These are phyloP conservation scores for Tylopilus vinaceipallidus DNA, from an alignment of 768 basidiomycete genomes.

Conservation along the genomic window DNA sequence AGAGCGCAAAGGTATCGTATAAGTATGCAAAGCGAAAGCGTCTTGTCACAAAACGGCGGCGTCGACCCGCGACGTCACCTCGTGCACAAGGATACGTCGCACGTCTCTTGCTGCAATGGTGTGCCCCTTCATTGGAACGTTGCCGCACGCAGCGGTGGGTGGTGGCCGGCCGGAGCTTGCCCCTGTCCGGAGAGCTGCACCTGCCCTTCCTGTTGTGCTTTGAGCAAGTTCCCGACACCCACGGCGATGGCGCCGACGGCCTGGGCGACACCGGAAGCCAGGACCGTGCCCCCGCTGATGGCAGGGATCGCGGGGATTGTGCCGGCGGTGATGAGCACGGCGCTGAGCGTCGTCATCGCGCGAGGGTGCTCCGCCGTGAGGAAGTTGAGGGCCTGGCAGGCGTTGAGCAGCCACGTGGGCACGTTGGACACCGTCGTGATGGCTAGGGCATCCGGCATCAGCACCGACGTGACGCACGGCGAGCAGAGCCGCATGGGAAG, in stretches of 20 bases:
- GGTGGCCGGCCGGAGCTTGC: conserved; percentile 20
- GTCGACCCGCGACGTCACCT: conserved; percentile 24
- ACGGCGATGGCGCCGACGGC: conserved; percentile 79
- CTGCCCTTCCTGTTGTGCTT: conserved; percentile 46
- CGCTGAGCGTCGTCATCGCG: conserved; percentile 69
- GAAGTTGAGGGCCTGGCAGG: conserved; percentile 71
- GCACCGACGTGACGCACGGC: too few species aligned
- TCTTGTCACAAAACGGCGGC: too few species aligned
- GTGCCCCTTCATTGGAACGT: conserved; percentile 32
- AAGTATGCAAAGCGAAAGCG: too few species aligned
- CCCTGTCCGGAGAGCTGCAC: conserved; percentile 25
- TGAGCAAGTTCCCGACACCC: conserved; percentile 61
- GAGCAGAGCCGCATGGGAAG: too few species aligned
- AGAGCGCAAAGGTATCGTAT: too few species aligned
- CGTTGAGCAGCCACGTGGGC: conserved; percentile 75
- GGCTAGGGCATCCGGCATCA: too few species aligned
- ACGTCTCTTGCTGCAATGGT: too few species aligned
- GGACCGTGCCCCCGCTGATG: conserved; percentile 65
- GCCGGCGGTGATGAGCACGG: conserved; percentile 77
- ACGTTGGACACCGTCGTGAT: conserved; percentile 53
- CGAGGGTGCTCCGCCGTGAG: conserved; percentile 75
- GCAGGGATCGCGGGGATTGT: conserved; percentile 71
- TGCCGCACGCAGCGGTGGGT: conserved; percentile 28
- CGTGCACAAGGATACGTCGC: too few species aligned
- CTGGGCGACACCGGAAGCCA: conserved; percentile 72